Evolutionary conservation across 2,329 filamentous ascomycete species (phyloP).

Genomic region (Pyrenochaeta sp.): DNA sequence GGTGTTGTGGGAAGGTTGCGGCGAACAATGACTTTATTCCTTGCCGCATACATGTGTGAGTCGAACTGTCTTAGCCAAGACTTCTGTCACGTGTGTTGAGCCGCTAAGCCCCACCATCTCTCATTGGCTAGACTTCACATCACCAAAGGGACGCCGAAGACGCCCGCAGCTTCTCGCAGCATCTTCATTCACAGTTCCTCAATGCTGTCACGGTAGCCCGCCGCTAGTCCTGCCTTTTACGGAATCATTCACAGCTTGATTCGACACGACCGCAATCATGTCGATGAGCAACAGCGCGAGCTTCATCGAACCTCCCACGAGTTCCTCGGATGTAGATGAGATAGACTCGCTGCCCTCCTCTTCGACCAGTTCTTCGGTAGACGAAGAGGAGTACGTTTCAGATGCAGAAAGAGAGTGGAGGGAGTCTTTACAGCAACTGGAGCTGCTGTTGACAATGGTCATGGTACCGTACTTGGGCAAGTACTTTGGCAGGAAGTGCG

Average conservation of each 20-base stretch:
- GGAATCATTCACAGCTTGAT: neutral
- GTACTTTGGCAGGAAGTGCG: slow-evolving; percentile 92
- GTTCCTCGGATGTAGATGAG: slow-evolving; percentile 51
- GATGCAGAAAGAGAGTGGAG: slow-evolving; percentile 97
- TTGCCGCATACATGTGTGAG: slow-evolving; percentile 25
- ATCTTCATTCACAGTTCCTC: slow-evolving; percentile 7
- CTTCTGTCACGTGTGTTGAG: slow-evolving; percentile 19
- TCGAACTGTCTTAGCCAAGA: slow-evolving; percentile 26
- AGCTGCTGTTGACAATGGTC: slow-evolving; percentile 93
- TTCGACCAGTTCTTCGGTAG: slow-evolving; percentile 59
- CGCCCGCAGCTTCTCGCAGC: slow-evolving; percentile 8
- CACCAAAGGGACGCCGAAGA: slow-evolving; percentile 20
- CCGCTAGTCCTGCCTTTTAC: neutral
- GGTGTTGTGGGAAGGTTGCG: neutral
- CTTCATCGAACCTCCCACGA: slow-evolving; percentile 46
- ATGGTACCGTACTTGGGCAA: slow-evolving; percentile 93
- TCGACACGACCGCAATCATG: slow-evolving; percentile 32
- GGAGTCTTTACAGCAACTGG: slow-evolving; percentile 89
- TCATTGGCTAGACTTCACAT: slow-evolving; percentile 37
- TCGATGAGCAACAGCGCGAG: slow-evolving; percentile 48
- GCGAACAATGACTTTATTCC: slow-evolving; percentile 4
- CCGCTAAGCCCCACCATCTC: slow-evolving; percentile 31
- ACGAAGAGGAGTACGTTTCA: slow-evolving; percentile 69
- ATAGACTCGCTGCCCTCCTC: slow-evolving; percentile 61
- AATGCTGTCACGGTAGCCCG: slow-evolving; percentile 32